Percentiles rank a stretch among this genome's conserved stretches.
phyloP scores from a whole-genome alignment of 2,329 filamentous ascomycete species.

The Ambrosiella beaveri region DNA sequence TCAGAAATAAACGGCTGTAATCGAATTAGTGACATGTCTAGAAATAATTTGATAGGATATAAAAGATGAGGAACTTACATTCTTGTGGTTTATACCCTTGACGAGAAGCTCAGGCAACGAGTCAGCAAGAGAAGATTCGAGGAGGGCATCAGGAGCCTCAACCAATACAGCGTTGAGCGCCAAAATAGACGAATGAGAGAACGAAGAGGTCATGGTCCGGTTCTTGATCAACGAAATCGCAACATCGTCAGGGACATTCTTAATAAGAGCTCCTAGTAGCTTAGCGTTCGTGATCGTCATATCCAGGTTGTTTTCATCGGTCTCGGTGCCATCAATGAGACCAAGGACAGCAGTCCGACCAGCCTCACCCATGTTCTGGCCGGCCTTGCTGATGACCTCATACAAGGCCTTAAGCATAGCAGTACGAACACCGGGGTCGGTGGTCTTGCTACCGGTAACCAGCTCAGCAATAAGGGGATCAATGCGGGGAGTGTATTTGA shows the following conservation, averaged over 20 bases:
- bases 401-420: constrained; percentile 96
- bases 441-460: constrained; percentile 84
- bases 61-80: constrained; percentile 35
- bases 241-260: constrained; percentile 60
- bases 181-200: constrained; percentile 63
- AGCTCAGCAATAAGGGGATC: constrained; percentile 86
- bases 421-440: constrained; percentile 68
- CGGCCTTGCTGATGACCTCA: constrained; percentile 90
- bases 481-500: constrained; percentile 86
- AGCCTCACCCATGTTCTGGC: constrained; percentile 81
- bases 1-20: constrained; percentile 63
- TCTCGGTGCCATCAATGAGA: constrained; percentile 65
- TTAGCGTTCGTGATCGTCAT: constrained; percentile 85
- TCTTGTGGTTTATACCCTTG: constrained; percentile 61
- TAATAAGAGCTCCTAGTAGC: constrained; percentile 75
- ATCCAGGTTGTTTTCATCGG: constrained; percentile 53
- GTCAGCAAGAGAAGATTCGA: constrained; percentile 46
- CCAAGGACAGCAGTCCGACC: constrained; percentile 73
- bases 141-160: constrained; percentile 57
- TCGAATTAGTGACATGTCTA: neutral
- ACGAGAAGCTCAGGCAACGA: constrained; percentile 63
- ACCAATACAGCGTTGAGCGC: constrained; percentile 77
- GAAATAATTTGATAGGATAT: neutral
- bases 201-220: constrained; percentile 61
- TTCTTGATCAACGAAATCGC: constrained; percentile 44